Evolutionary conservation across 2,329 filamentous ascomycete species (phyloP).

Genomic region (Cercospora zeina): DNA sequence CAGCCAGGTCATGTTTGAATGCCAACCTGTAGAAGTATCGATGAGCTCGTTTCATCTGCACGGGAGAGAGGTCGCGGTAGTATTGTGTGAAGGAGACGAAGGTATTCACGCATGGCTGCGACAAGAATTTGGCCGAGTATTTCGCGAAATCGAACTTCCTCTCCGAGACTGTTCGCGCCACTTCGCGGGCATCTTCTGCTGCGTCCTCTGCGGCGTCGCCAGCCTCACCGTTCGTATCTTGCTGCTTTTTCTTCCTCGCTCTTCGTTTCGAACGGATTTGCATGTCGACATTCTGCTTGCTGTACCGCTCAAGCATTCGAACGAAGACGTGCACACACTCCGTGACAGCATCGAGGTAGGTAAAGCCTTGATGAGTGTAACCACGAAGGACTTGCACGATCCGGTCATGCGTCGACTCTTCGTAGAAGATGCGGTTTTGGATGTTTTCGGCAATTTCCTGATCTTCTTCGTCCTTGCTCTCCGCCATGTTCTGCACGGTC

Average conservation of each 20-base stretch:
- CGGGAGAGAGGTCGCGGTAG: conserved; percentile 74
- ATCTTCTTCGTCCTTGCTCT: conserved; percentile 83
- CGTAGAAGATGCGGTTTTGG: conserved; percentile 95
- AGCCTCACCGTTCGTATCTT: conserved; percentile 37
- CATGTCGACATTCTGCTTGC: conserved; percentile 91
- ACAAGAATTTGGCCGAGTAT: conserved; percentile 77
- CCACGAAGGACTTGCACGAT: conserved; percentile 75
- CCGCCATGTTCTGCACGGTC: conserved; percentile 88
- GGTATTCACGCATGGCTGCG: conserved; percentile 82
- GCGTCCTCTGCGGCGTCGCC: conserved; percentile 56
- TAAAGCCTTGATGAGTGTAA: conserved; percentile 94
- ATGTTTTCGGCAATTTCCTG: conserved; percentile 98
- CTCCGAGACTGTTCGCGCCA: conserved; percentile 71
- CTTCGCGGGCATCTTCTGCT: conserved; percentile 69
- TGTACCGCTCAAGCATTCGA: conserved; percentile 87
- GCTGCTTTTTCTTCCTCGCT: conserved; percentile 68
- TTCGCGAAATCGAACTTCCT: conserved; percentile 91
- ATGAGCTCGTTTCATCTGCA: conserved; percentile 87
- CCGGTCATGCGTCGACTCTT: conserved; percentile 88
- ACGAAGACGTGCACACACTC: conserved; percentile 90
- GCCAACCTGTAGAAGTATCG: conserved; percentile 91
- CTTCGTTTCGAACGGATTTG: conserved; percentile 82
- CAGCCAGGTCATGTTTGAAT: conserved; percentile 89
- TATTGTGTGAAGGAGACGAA: conserved; percentile 78
- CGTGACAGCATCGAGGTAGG: conserved; percentile 87